Base-by-base conservation (phyloP, 306 rosid genomes). In the Acacia melanoxylon region DNA sequence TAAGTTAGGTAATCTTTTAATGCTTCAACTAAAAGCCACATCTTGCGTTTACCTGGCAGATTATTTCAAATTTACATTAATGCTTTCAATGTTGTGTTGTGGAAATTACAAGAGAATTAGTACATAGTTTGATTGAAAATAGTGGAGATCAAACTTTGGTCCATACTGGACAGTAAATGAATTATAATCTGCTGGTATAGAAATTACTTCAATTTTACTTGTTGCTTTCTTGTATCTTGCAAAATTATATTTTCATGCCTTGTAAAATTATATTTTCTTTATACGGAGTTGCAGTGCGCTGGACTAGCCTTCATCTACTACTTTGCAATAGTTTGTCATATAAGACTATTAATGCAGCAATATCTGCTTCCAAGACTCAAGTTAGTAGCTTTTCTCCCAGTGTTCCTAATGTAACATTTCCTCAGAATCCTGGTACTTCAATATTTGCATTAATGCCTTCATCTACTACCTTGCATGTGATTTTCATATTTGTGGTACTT, bases 321-420 rank as follows among this genome's bases (percentile, higher is more conserved):
- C 16, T 66, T 45, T 49, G 72, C 70, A 81, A 59, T 42, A 51
- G 71, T 83, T 83, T 79, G 70, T 33, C 72, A 44, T 74, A 58
- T 80, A 72, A n/a, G 52, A 70, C 76, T 72, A n/a, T 75, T 86
- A 75, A 65, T 46, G 76, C 83, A 63, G 84, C 78, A 37, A 94
- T 94, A 95, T 87, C 89, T 76, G 52, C 90, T 25, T 69, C 84
- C 78, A 93, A 85, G 90, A 42, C 83, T 71, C 78, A 89, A 82
- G 79, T 59, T 19, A 89, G 95, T 86, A 93, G 97, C 86, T 93
- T 95, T 89, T 93, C 97, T 68, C 97, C 92, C 83, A 93, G 86
- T 82, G 27, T 86, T 59, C 62, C 91, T 1, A 75, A 84, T 35
- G 81, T 66, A 75, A 79, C 84, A 13, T 88, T 92, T 41, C 41